Evolutionary conservation across 2,329 filamentous ascomycete species (phyloP).

Genomic region (Fusarium sp.): DNA sequence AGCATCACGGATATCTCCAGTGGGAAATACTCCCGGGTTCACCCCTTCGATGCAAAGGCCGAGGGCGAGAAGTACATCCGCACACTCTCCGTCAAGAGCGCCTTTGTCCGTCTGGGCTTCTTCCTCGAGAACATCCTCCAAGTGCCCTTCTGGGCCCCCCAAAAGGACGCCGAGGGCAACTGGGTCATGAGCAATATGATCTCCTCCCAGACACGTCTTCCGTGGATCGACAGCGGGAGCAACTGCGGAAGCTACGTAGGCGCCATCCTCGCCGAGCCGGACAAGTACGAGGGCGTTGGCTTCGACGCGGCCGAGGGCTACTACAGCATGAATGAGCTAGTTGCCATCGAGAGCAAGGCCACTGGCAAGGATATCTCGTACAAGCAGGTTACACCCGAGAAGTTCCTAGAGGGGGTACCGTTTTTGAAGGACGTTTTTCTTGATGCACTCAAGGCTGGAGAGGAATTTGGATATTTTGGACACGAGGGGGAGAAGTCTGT

Average conservation of each 20-base stretch:
- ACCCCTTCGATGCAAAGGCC: constrained; percentile 66
- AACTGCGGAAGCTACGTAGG: constrained; percentile 61
- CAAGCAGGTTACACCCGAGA: constrained; percentile 39
- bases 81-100: constrained; percentile 57
- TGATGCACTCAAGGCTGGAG: constrained; percentile 12
- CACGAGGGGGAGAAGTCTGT: constrained; percentile 33
- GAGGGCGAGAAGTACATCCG: constrained; percentile 66
- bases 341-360: constrained; percentile 54
- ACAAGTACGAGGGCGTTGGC: constrained; percentile 58
- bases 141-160: constrained; percentile 47
- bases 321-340: constrained; percentile 56
- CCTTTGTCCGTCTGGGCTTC: constrained; percentile 57
- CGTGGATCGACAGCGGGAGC: constrained; percentile 58
- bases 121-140: constrained; percentile 59
- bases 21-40: constrained; percentile 51
- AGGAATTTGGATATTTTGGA: constrained; percentile 47
- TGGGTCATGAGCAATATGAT: constrained; percentile 44
- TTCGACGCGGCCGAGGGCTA: constrained; percentile 60
- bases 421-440: constrained; percentile 24
- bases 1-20: constrained; percentile 53
- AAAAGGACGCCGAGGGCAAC: constrained; percentile 49
- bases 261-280: constrained; percentile 58
- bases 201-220: constrained; percentile 52
- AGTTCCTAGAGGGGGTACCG: constrained; percentile 34
- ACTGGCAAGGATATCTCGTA: constrained; percentile 54